Conservation (phyloP, 2,329 filamentous ascomycete genomes). For the Coniochaeta sp. region DNA sequence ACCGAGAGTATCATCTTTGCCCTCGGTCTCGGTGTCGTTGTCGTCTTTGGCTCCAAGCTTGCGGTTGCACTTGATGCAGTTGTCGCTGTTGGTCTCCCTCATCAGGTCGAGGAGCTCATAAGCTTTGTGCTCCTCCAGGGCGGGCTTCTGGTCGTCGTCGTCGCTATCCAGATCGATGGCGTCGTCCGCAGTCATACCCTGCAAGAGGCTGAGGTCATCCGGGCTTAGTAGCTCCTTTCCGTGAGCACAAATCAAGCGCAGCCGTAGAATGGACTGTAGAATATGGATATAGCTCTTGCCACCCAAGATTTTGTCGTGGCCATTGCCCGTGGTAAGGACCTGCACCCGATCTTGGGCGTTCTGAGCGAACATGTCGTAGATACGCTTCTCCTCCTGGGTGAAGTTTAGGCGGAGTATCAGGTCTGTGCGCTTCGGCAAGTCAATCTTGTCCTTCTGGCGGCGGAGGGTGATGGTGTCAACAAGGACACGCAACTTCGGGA, state of each 20-base stretch:
- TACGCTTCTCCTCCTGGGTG: slow-evolving; percentile 60
- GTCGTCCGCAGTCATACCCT: slow-evolving; percentile 75
- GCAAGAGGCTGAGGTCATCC: slow-evolving; percentile 71
- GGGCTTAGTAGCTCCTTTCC: slow-evolving; percentile 85
- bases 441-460: slow-evolving; percentile 84
- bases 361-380: slow-evolving; percentile 80
- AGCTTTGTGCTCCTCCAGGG: slow-evolving; percentile 62
- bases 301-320: slow-evolving; percentile 58
- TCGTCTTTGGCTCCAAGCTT: slow-evolving; percentile 51
- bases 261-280: slow-evolving; percentile 79
- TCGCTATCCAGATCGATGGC: slow-evolving; percentile 87
- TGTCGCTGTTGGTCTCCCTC: slow-evolving; percentile 71
- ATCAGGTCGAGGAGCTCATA: slow-evolving; percentile 83
- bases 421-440: slow-evolving; percentile 70
- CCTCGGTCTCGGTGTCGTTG: slow-evolving; percentile 51
- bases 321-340: slow-evolving; percentile 56
- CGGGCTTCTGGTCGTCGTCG: slow-evolving; percentile 51
- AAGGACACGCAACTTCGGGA: slow-evolving; percentile 78
- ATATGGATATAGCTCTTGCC: slow-evolving; percentile 93
- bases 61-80: slow-evolving; percentile 63
- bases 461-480: slow-evolving; percentile 93
- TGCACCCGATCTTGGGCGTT: slow-evolving; percentile 76
- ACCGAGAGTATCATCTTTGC: slow-evolving; percentile 59
- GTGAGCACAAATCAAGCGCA: slow-evolving; percentile 87
- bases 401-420: slow-evolving; percentile 69